These are phyloP conservation scores for Dendrothele bispora DNA, from an alignment of 768 basidiomycete genomes.

Conservation along the genomic window DNA sequence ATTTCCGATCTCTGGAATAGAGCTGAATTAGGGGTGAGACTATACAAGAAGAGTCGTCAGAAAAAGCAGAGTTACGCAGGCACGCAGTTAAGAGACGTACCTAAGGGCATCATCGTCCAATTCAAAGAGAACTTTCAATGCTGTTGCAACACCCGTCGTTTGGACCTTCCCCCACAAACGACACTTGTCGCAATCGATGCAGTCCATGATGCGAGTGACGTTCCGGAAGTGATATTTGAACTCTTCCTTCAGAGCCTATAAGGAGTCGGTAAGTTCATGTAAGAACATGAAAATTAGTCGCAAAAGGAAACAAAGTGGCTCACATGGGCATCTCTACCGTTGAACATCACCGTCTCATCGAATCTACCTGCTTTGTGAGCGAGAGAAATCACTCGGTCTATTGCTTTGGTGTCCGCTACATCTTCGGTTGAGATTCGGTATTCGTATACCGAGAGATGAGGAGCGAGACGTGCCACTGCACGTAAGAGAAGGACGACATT, in stretches of 20 bases:
- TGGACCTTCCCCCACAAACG: slow-evolving; percentile 79
- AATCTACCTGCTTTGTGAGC: slow-evolving; percentile 55
- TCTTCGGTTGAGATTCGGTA: slow-evolving; percentile 45
- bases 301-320: slow-evolving; percentile 5
- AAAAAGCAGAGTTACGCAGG: neutral
- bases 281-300: neutral
- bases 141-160: slow-evolving; percentile 70
- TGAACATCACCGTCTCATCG: slow-evolving; percentile 63
- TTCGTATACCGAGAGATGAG: slow-evolving; percentile 65
- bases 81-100: slow-evolving; percentile 50
- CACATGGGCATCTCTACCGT: slow-evolving; percentile 55
- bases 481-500: slow-evolving; percentile 71
- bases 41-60: slow-evolving; percentile 40
- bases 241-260: slow-evolving; percentile 57
- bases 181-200: slow-evolving; percentile 81
- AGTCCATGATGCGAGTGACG: slow-evolving; percentile 77
- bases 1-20: slow-evolving; percentile 70
- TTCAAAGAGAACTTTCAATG: slow-evolving; percentile 74
- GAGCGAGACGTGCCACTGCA: slow-evolving; percentile 64
- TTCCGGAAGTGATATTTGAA: slow-evolving; percentile 80
- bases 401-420: slow-evolving; percentile 36
- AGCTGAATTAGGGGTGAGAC: too few relatives aligned
- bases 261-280: neutral
- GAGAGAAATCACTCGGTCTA: slow-evolving; percentile 46
- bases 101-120: slow-evolving; percentile 64